Evolutionary conservation across 352 stramenopile genomes (phyloP).

Genomic region (Globisporangium cystogenes): DNA sequence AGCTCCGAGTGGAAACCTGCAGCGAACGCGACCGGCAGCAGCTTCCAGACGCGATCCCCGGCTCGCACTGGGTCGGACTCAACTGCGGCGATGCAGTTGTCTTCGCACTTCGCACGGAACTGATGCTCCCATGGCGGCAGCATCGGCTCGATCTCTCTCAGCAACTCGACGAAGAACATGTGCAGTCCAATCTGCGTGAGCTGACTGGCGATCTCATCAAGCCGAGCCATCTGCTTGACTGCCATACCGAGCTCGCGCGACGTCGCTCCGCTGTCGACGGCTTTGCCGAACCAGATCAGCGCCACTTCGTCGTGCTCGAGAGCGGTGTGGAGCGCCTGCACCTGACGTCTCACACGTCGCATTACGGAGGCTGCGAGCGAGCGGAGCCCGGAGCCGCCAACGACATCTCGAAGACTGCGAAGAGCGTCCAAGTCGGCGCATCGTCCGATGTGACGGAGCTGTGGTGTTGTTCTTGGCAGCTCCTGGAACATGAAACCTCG

Average conservation of each 20-base stretch:
- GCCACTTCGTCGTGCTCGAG: slow-evolving; percentile 28
- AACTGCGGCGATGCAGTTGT: slow-evolving; percentile 4
- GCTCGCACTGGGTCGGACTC: background rate
- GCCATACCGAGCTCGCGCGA: slow-evolving; percentile 21
- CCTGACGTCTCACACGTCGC: slow-evolving; percentile 5
- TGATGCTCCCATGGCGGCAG: slow-evolving; percentile 3
- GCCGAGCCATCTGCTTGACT: slow-evolving; percentile 22
- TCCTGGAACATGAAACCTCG: background rate
- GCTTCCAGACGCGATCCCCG: slow-evolving; percentile 12
- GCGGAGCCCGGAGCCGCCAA: slow-evolving; percentile 10
- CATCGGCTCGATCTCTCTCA: slow-evolving; percentile 2
- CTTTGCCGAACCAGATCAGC: slow-evolving; percentile 23
- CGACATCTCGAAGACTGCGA: slow-evolving; percentile 8
- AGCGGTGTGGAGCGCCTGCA: slow-evolving; percentile 9
- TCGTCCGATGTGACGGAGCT: background rate
- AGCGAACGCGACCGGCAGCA: slow-evolving; percentile 43
- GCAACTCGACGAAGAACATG: slow-evolving; percentile 15
- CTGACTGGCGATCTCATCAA: slow-evolving; percentile 13
- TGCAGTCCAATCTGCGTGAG: slow-evolving; percentile 12
- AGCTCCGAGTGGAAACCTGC: slow-evolving; percentile 33
- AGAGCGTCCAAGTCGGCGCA: slow-evolving; percentile 10
- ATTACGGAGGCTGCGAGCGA: slow-evolving; percentile 2
- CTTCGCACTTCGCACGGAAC: slow-evolving; percentile 11
- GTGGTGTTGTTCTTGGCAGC: background rate
- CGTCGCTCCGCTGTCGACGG: slow-evolving; percentile 11